Conservation (phyloP, 495 filamentous ascomycete genomes). For the Usnea hakonensis region DNA sequence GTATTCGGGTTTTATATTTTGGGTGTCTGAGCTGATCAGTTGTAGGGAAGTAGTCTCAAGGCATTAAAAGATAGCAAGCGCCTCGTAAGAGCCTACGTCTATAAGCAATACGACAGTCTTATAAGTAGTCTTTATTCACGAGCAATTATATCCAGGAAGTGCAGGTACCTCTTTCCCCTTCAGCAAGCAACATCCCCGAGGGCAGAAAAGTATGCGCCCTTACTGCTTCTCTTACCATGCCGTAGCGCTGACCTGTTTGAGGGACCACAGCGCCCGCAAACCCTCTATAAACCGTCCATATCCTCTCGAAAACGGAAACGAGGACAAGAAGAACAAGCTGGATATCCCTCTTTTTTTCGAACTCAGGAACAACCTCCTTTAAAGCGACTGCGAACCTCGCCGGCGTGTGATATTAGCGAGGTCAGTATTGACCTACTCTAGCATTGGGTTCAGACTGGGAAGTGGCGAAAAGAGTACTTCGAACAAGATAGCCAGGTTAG, state of each 20-base stretch:
- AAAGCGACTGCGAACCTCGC: background rate
- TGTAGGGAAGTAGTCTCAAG: background rate
- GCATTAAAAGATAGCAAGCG: background rate
- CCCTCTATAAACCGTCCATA: background rate
- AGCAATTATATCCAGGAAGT: background rate
- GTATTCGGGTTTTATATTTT: background rate
- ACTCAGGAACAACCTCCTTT: background rate
- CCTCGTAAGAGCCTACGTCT: background rate
- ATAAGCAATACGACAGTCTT: background rate
- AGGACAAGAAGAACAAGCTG: background rate
- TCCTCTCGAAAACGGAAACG: background rate
- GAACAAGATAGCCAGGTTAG: slow-evolving; percentile 4
- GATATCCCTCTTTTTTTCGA: background rate
- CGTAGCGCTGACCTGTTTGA: no score
- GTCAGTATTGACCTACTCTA: background rate
- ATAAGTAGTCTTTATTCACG: background rate
- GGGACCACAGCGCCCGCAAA: no score
- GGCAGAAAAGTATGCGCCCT: no score
- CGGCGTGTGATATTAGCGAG: background rate
- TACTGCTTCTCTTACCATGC: no score
- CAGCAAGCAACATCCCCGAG: no score
- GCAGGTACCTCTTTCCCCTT: background rate
- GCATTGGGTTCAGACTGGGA: background rate
- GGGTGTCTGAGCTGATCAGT: slow-evolving; percentile 7
- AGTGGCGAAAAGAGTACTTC: background rate